A percentile compares a stretch with the other conserved stretches of the same genome.
phyloP scores from a whole-genome alignment of 108 stramenopile genomes.

The Cyclotella atomus region DNA sequence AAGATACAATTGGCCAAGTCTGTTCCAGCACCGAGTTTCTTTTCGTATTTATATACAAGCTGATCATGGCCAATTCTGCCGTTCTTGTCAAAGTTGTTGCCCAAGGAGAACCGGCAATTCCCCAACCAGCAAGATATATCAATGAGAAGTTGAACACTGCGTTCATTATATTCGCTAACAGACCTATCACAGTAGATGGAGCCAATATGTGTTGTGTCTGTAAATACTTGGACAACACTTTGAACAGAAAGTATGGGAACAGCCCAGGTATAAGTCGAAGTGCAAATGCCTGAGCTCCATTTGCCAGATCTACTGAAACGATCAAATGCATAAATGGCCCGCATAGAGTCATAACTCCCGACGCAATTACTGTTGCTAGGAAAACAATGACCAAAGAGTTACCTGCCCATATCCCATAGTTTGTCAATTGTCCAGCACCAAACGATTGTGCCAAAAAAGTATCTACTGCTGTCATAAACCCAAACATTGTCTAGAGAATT shows the following conservation, averaged over 20 bases:
- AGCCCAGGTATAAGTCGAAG: slow-evolving; percentile 45
- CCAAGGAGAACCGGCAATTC: slow-evolving; percentile 47
- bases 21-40: neutral
- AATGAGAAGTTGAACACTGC: slow-evolving; percentile 43
- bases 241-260: slow-evolving; percentile 48
- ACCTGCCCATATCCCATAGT: slow-evolving; percentile 45
- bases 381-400: slow-evolving; percentile 33
- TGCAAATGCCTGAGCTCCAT: slow-evolving; percentile 31
- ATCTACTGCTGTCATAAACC: slow-evolving; percentile 49
- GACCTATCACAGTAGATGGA: slow-evolving; percentile 40
- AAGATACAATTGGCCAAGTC: slow-evolving; percentile 37
- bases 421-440: slow-evolving; percentile 27
- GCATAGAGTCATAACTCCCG: slow-evolving; percentile 31
- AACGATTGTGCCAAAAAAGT: slow-evolving; percentile 46
- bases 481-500: slow-evolving; percentile 44
- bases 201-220: slow-evolving; percentile 45
- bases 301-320: slow-evolving; percentile 30
- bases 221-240: slow-evolving; percentile 42
- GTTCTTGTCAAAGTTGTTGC: slow-evolving; percentile 48
- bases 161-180: slow-evolving; percentile 45
- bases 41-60: slow-evolving; percentile 15
- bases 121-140: slow-evolving; percentile 42
- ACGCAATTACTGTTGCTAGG: slow-evolving; percentile 16
- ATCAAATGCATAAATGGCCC: slow-evolving; percentile 38
- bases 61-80: slow-evolving; percentile 33